Base-by-base conservation (phyloP, 2,329 filamentous ascomycete genomes). In the Xylaria sp. region DNA sequence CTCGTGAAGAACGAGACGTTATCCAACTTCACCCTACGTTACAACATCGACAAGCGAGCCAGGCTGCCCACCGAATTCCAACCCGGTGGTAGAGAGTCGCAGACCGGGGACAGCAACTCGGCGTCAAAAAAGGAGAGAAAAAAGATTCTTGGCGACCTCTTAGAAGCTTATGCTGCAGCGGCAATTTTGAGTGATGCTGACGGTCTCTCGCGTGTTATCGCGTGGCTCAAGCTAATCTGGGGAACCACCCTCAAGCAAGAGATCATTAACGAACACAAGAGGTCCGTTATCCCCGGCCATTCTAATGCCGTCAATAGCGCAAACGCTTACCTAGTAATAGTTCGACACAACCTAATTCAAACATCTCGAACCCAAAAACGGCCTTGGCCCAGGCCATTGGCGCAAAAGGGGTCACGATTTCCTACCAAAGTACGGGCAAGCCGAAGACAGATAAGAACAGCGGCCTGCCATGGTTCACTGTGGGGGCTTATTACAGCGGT, bases 161-260 rank as follows among this genome's bases (percentile, higher is more conserved):
- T 97, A 74, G 95, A 98, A 78, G 92, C 95, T 0, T 97, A 97
- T 73, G 88, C 97, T 18, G 94, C 92, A 9, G 94, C 91, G 3
- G 81, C 94, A 6, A 86, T 97, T 39, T 81, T 93, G 2, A 89
- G 90, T 0, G 87, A 93, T 73, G 84, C 88, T 0, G 79, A 81
- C 3, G 94, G 94, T 0, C 86, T 91, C 55, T 70, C 79, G 8
- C 84, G 83, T 1, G 90, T 87, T 1, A 85, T 90, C 60, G 78
- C 84, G 15, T 98, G 94, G 93, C 81, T 97, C 53, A 90, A 88
- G 59, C 81, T 85, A 8, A 82, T 97, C 0, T 97, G 94, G 93
- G 86, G 86, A 4, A 87, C 84, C 55, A 88, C 87, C 4, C 80
- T 97, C 43, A 76, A 82, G 32, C 80, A 86, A 28, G 84, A 90